These are phyloP conservation scores for Cyanidioschyzon merolae DNA, from an alignment of 23 red algal genomes.

Conservation along the genomic window DNA sequence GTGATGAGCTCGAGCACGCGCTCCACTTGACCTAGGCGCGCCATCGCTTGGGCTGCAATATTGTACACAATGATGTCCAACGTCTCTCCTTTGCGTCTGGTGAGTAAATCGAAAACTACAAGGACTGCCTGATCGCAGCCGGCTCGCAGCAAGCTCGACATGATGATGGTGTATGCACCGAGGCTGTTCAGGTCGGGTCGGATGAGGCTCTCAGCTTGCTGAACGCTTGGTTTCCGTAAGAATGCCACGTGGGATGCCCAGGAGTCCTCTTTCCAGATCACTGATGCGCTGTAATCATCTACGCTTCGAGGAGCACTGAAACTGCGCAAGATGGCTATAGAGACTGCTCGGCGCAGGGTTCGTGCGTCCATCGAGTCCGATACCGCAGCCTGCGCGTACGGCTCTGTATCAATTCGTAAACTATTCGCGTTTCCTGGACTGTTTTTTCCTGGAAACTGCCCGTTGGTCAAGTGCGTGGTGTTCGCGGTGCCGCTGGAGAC, in stretches of 20 bases:
- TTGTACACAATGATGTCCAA: conserved; percentile 5
- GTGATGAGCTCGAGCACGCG: not conserved
- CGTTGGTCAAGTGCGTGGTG: not conserved
- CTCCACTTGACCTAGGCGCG: not conserved
- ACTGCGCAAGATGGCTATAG: not conserved
- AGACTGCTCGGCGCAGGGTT: not conserved
- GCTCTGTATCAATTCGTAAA: not conserved
- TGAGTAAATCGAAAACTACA: not conserved
- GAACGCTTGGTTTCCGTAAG: not conserved
- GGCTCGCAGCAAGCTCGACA: not conserved
- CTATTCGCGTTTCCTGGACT: too few species aligned
- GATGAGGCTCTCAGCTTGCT: not conserved
- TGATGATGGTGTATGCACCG: conserved; percentile 9
- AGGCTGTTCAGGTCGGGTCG: not conserved
- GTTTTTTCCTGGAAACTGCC: not conserved
- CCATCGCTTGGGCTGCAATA: not conserved
- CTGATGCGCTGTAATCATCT: not conserved
- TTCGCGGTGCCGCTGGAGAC: not conserved
- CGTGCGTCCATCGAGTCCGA: not conserved
- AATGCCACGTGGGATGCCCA: not conserved
- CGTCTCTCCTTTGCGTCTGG: not conserved
- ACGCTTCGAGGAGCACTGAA: not conserved
- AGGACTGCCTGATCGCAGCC: not conserved
- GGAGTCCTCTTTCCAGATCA: not conserved
- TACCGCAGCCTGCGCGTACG: not conserved